Conservation (phyloP, 176 grass and related monocot genomes). For the Otatea glauca region DNA sequence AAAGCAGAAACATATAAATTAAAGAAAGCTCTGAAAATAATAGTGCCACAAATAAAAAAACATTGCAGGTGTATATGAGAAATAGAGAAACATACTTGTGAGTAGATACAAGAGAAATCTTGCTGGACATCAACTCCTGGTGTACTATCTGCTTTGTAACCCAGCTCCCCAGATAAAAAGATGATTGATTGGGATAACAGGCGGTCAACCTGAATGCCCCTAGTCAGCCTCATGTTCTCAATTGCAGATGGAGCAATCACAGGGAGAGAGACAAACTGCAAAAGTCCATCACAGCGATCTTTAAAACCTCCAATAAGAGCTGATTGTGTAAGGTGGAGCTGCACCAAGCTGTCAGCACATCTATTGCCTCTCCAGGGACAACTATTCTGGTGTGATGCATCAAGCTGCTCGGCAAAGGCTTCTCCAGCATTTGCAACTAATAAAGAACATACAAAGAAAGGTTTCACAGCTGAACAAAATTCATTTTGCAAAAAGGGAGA, state of each 20-base stretch:
- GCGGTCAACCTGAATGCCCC: slow-evolving; percentile 65
- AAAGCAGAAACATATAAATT: slow-evolving; percentile 37
- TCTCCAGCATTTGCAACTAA: slow-evolving; percentile 75
- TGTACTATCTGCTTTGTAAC: slow-evolving; percentile 72
- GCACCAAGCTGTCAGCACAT: slow-evolving; percentile 88
- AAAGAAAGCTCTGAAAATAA: slow-evolving; percentile 34
- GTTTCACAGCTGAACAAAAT: slow-evolving; percentile 48
- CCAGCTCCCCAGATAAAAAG: slow-evolving; percentile 73
- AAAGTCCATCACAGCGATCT: slow-evolving; percentile 88
- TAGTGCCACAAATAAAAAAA: slow-evolving; percentile 30
- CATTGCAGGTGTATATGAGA: neutral
- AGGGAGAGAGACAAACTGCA: slow-evolving; percentile 84
- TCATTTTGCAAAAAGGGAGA: slow-evolving; percentile 40
- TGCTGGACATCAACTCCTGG: slow-evolving; percentile 59
- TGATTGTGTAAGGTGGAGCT: slow-evolving; percentile 78
- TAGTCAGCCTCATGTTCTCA: slow-evolving; percentile 80
- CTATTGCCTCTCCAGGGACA: slow-evolving; percentile 96
- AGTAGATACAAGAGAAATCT: slow-evolving; percentile 65
- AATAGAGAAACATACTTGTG: slow-evolving; percentile 59
- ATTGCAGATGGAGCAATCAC: slow-evolving; percentile 81
- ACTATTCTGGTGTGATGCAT: slow-evolving; percentile 65
- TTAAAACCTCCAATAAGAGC: slow-evolving; percentile 90
- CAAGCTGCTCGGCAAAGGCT: slow-evolving; percentile 75
- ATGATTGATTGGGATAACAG: slow-evolving; percentile 70
- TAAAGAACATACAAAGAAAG: slow-evolving; percentile 58